phyloP scores from a whole-genome alignment of 352 stramenopile species.

The Phytophthora hibernalis region DNA sequence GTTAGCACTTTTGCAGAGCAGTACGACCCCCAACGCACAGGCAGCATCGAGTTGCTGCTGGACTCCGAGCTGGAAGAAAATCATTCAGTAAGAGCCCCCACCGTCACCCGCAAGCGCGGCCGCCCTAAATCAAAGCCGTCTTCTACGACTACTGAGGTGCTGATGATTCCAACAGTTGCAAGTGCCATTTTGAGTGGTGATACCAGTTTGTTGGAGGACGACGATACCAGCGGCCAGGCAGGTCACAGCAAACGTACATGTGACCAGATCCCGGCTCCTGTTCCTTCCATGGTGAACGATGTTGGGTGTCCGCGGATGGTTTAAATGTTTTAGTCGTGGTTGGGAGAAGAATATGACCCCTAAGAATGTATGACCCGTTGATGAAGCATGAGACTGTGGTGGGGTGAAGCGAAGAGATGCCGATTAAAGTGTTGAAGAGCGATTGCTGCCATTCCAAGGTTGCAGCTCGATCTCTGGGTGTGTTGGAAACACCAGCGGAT shows the following conservation, averaged over 20 bases:
- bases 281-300: not conserved
- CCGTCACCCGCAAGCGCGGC: slow-evolving; percentile 39
- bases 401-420: too few species aligned
- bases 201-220: slow-evolving; percentile 9
- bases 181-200: slow-evolving; percentile 15
- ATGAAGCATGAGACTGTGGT: not conserved
- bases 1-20: slow-evolving; percentile 36
- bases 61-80: slow-evolving; percentile 46
- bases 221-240: slow-evolving; percentile 17
- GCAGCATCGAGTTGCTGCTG: slow-evolving; percentile 40
- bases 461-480: too few species aligned
- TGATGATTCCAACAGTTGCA: slow-evolving; percentile 19
- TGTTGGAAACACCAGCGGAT: too few species aligned
- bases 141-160: slow-evolving; percentile 9
- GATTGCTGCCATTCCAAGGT: too few species aligned
- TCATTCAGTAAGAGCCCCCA: slow-evolving; percentile 29
- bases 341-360: not conserved
- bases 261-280: slow-evolving; percentile 14
- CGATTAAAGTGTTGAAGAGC: too few species aligned
- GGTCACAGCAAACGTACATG: slow-evolving; percentile 44
- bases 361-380: slow-evolving; percentile 7
- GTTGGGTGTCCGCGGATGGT: slow-evolving; percentile 4
- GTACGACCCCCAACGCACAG: slow-evolving; percentile 33
- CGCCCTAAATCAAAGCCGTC: slow-evolving; percentile 39
- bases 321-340: slow-evolving; percentile 22